Evolutionary conservation across 257 asterid species (phyloP).

Genomic region (Eustoma russellianum): DNA sequence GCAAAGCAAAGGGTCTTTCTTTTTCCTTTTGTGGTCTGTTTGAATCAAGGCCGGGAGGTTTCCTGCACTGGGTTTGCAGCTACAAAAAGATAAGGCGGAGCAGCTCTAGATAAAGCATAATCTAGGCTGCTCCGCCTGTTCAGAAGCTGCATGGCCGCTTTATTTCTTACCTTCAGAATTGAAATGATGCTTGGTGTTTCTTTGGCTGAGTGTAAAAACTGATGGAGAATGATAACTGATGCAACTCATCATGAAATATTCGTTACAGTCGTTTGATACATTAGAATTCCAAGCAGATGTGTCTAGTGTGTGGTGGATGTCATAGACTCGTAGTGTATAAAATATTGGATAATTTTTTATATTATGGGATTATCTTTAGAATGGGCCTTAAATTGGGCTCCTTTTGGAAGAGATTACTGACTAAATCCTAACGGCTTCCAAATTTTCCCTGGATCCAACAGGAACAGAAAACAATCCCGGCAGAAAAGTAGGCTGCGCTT

Average conservation of each 20-base stretch:
- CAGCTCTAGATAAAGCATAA: constrained; percentile 8
- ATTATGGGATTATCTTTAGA: too few species aligned
- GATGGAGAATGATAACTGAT: constrained; percentile 5
- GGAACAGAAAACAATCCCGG: too few species aligned
- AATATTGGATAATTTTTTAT: too few species aligned
- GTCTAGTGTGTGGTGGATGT: too few species aligned
- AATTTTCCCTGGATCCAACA: too few species aligned
- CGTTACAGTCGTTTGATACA: neutral
- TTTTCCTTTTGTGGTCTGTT: constrained; percentile 22
- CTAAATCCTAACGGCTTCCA: too few species aligned
- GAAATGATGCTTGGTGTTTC: constrained; percentile 6
- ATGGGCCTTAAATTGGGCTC: too few species aligned
- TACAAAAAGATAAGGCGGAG: constrained; percentile 10
- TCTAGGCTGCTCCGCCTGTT: neutral
- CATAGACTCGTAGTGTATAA: too few species aligned
- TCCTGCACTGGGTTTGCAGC: constrained; percentile 19
- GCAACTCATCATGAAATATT: constrained; percentile 6
- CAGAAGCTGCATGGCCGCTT: constrained; percentile 1
- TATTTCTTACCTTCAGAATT: neutral
- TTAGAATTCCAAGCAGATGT: too few species aligned
- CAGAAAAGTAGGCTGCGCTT: too few species aligned
- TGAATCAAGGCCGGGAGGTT: constrained; percentile 37
- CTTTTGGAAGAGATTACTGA: too few species aligned
- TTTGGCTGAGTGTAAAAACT: neutral
- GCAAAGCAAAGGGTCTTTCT: neutral